phyloP scores from a whole-genome alignment of 768 basidiomycete genomes.

The Rhizopogon roseolus region DNA sequence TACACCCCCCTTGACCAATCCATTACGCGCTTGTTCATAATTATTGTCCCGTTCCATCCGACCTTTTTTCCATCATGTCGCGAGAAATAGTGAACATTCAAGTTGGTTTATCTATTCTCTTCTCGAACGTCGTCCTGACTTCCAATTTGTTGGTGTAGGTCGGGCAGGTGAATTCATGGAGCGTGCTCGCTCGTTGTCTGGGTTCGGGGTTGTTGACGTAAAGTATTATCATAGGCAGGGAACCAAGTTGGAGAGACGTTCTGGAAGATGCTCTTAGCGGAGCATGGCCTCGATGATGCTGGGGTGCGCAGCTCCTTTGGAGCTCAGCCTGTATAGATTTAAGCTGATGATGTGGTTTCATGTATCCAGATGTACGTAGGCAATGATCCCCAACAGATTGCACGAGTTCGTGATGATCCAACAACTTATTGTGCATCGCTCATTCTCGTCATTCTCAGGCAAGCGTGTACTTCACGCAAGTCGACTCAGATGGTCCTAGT shows the following conservation, averaged over 20 bases:
- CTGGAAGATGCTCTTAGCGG: conserved; percentile 83
- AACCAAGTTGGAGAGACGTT: conserved; percentile 83
- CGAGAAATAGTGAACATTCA: conserved; percentile 85
- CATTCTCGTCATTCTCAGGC: conserved; percentile 36
- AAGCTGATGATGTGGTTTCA: conserved; percentile 8
- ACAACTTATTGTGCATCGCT: neutral
- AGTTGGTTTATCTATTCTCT: conserved; percentile 30
- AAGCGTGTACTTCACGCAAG: conserved; percentile 78
- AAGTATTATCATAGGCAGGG: conserved; percentile 45
- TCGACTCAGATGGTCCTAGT: conserved; percentile 42
- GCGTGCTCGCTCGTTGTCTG: neutral
- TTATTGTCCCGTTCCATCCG: neutral
- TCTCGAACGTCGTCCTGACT: neutral
- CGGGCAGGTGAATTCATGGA: conserved; percentile 51
- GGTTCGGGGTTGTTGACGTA: neutral
- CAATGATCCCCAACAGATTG: conserved; percentile 68
- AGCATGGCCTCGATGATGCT: conserved; percentile 74
- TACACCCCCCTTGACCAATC: neutral
- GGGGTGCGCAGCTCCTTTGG: conserved; percentile 42
- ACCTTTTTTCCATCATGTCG: conserved; percentile 39
- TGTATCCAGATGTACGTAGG: conserved; percentile 58
- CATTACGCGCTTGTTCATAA: conserved; percentile 6
- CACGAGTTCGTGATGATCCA: conserved; percentile 46
- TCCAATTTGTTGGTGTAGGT: conserved; percentile 34
- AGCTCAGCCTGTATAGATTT: conserved; percentile 4